phyloP scores from a whole-genome alignment of 192 early-diverging fungal genomes.

The Linnemannia hyalina region DNA sequence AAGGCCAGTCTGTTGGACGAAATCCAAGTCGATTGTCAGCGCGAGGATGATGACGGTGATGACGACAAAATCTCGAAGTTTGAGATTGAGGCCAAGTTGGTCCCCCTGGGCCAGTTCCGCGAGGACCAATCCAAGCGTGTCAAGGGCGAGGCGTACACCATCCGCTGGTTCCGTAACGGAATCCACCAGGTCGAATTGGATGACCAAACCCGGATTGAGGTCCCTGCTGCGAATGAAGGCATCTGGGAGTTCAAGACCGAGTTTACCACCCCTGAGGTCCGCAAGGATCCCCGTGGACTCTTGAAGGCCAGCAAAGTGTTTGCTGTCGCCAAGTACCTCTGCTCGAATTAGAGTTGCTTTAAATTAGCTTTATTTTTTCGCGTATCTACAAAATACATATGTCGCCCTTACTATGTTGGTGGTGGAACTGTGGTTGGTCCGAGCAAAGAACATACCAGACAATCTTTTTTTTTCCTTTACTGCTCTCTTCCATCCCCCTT shows the following conservation, averaged over 20 bases:
- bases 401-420: not conserved
- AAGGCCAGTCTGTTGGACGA: conserved; percentile 65
- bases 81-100: conserved; percentile 35
- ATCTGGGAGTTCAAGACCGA: conserved; percentile 62
- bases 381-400: not conserved
- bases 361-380: not conserved
- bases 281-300: conserved; percentile 59
- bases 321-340: conserved; percentile 31
- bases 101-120: conserved; percentile 68
- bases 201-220: conserved; percentile 35
- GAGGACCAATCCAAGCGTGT: conserved; percentile 38
- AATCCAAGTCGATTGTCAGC: conserved; percentile 53
- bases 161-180: conserved; percentile 59
- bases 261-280: conserved; percentile 61
- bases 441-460: not conserved
- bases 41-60: not conserved
- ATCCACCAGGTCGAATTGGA: conserved; percentile 34
- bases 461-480: not conserved
- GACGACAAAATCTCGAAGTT: not conserved
- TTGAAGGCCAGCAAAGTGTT: conserved; percentile 56
- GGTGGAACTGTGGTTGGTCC: not conserved
- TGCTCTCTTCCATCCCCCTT: not conserved
- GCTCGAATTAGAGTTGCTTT: conserved; percentile 8
- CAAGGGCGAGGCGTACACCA: conserved; percentile 51
- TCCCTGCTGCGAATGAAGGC: conserved; percentile 38